Percentiles rank a stretch among this genome's conserved stretches.
Conservation (phyloP, 805 yeast genomes). For the Zygosaccharomyces siamensis region DNA sequence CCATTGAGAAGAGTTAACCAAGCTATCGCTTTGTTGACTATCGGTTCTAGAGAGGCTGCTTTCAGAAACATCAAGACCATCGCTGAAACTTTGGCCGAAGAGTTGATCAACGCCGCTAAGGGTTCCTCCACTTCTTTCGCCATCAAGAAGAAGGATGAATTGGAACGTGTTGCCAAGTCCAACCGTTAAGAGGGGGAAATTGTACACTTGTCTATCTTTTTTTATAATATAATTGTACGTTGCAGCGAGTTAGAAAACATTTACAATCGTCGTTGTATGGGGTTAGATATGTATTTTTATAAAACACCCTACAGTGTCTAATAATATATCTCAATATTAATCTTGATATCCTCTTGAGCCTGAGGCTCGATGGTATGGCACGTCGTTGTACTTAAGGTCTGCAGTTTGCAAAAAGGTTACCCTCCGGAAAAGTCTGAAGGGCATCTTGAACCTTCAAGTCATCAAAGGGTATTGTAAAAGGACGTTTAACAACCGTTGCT, state of each 20-base stretch:
- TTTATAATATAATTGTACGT: conserved; percentile 15
- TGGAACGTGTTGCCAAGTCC: conserved; percentile 99
- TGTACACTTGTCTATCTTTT: conserved; percentile 24
- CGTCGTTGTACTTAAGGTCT: neutral
- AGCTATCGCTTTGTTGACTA: conserved; percentile 95
- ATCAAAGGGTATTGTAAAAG: neutral
- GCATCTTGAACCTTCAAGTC: neutral
- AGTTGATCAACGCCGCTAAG: conserved; percentile 99
- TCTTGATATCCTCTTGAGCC: neutral
- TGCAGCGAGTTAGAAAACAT: conserved; percentile 8
- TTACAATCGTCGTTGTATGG: conserved; percentile 1
- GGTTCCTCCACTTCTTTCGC: conserved; percentile 99
- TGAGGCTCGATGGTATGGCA: too few relatives aligned
- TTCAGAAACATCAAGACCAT: conserved; percentile 99
- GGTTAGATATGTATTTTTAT: neutral
- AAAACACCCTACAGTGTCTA: conserved; percentile 1
- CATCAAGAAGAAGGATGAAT: conserved; percentile 99
- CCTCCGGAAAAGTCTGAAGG: neutral
- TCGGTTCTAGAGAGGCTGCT: conserved; percentile 99
- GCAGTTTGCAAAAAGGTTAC: neutral
- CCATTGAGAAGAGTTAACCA: conserved; percentile 99
- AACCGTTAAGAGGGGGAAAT: conserved; percentile 75
- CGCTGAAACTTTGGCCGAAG: conserved; percentile 99
- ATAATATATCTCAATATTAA: neutral
- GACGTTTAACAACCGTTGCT: neutral